Evolutionary conservation across 1,284 basidiomycete genomes (phyloP), one percentile per base, ranked within the genome.

Genomic region (Thelephora terrestris): DNA sequence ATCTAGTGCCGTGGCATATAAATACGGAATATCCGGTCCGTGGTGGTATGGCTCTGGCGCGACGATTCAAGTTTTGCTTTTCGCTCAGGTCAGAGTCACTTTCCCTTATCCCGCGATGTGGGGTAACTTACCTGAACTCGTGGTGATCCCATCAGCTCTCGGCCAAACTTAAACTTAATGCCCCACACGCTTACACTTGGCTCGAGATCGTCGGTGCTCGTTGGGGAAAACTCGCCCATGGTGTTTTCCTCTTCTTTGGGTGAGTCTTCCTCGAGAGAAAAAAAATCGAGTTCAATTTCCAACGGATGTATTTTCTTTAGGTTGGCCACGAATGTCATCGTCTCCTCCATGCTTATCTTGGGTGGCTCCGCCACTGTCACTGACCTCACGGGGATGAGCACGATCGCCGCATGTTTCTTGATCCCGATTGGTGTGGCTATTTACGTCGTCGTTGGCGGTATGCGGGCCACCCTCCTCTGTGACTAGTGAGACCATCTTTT

Each of bases 1-100:
- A 74, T 85, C 82, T 45, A 85, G 82, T 56, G 85, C 86, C 2
- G 81, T 91, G 2, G 85, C 81, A 0, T 94, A 93, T 65, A 85
- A 84, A 61, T 90, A 82, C 57, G 91, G 91, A 51, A 76, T 79
- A 64, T 76, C 71, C 2, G 71, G 70, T 4, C 68, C 71, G 0
- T 73, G 70, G 67, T 73, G 71, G 68, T 73, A 72, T 52, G 71
- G 67, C 9, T 64, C 70, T 9, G 71, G 71, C 23, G 69, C 64
- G 38, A 75, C 73, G 0, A 69, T 78, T 5, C 77, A 79, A 53
- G 74, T 79, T 25, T 61, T 79, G 12, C 64, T 78, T 7, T 78
- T 77, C 54, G 56, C 61, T 48, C 56, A 65, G 61, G 67, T 67
- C 36, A 10, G 64, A 45, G 6, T 14, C 14, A n/a, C 23, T 5